Evolutionary conservation across 176 grass and related monocot genomes (phyloP).

Genomic region (Phoenix roebelenii): DNA sequence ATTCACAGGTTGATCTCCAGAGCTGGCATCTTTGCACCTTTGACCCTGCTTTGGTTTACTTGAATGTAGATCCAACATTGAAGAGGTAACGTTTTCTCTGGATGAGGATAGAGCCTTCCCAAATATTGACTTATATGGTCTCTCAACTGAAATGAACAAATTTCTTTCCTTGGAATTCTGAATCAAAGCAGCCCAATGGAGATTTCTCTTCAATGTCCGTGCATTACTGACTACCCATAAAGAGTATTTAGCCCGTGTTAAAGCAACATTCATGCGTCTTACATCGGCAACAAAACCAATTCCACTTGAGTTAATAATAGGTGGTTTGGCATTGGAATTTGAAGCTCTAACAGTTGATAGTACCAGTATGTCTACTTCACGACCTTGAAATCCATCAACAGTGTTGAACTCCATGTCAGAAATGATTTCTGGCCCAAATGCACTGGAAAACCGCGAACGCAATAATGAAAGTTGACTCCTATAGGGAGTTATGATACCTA

Average conservation of each 20-base stretch:
- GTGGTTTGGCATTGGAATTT: conserved; percentile 24
- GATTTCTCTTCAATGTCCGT: conserved; percentile 64
- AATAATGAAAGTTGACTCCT: conserved; percentile 81
- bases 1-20: conserved; percentile 3
- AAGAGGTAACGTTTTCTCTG: not conserved
- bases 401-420: conserved; percentile 92
- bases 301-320: conserved; percentile 28
- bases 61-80: conserved; percentile 10
- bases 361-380: conserved; percentile 91
- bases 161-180: conserved; percentile 66
- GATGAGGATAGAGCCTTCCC: conserved; percentile 23
- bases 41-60: conserved; percentile 22
- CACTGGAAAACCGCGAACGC: conserved; percentile 54
- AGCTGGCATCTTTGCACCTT: conserved; percentile 14
- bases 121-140: conserved; percentile 58
- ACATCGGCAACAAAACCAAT: conserved; percentile 99
- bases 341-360: conserved; percentile 95
- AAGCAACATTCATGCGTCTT: conserved; percentile 95
- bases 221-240: conserved; percentile 93
- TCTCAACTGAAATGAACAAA: conserved; percentile 49
- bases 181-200: conserved; percentile 72
- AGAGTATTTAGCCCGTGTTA: conserved; percentile 85
- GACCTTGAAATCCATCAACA: conserved; percentile 97
- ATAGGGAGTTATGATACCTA: conserved; percentile 89
- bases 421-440: conserved; percentile 74